These are phyloP conservation scores for Collybia sordida DNA, from an alignment of 768 basidiomycete species.

Conservation along the genomic window DNA sequence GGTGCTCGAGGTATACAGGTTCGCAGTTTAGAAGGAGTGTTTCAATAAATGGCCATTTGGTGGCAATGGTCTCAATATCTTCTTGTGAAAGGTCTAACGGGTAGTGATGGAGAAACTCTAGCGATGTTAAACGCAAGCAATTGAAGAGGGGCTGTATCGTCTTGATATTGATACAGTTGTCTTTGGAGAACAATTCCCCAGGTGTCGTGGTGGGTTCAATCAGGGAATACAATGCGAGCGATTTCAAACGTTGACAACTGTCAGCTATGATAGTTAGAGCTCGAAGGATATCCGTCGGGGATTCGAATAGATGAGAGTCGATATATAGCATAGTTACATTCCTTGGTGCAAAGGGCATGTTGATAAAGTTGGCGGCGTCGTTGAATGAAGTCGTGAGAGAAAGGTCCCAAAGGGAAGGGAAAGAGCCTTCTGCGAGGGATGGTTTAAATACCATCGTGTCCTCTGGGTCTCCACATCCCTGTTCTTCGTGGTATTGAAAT, in stretches of 20 bases:
- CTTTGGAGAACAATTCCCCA: conserved; percentile 11
- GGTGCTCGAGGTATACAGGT: conserved; percentile 29
- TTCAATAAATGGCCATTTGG: conserved; percentile 44
- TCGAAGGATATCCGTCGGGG: conserved; percentile 37
- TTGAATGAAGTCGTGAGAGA: conserved; percentile 44
- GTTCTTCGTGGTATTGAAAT: conserved; percentile 48
- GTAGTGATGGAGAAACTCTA: conserved; percentile 39
- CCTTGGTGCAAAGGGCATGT: conserved; percentile 40
- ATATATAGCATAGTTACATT: conserved; percentile 53
- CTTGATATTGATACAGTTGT: conserved; percentile 26
- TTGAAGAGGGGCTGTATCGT: conserved; percentile 35
- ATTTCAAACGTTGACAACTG: conserved; percentile 45
- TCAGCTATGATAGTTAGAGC: conserved; percentile 46
- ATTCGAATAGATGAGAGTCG: conserved; percentile 46
- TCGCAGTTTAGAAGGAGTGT: conserved; percentile 46
- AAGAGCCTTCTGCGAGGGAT: conserved; percentile 43
- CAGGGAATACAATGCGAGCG: conserved; percentile 40
- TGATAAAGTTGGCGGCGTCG: conserved; percentile 46
- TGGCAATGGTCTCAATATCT: conserved; percentile 46
- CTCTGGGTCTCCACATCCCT: conserved; percentile 43
- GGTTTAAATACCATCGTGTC: conserved; percentile 49
- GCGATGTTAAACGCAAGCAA: conserved; percentile 28
- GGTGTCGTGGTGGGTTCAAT: conserved; percentile 15
- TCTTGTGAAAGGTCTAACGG: conserved; percentile 36
- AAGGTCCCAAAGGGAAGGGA: conserved; percentile 53